Base-by-base conservation (phyloP, 2,329 filamentous ascomycete species). In the Drechslerella stenobrocha region DNA sequence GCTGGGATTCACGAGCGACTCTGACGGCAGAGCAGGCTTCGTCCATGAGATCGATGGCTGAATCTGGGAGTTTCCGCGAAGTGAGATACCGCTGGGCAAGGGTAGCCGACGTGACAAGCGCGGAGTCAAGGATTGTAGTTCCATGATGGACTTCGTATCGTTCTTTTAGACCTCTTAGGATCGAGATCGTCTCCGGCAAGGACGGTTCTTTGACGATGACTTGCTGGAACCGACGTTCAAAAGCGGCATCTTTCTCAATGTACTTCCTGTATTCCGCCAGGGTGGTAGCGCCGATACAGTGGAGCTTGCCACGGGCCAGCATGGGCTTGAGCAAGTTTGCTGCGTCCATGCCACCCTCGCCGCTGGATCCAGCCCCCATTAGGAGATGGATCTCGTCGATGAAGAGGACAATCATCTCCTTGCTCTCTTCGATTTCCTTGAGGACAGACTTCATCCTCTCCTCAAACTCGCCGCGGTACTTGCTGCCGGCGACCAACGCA, bases 371-470 rank as follows among this genome's bases (percentile, higher is more conserved):
- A 71, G 93, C 93, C 65, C 93, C 93, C 93, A 98, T 98, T 70
- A 98, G 85, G 70, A 98, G 82, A 79, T 98, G 93, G 71, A 98
- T 98, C 77, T 98, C 93, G 77, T 98, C 93, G 72, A 98, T 93
- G 73, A 98, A 98, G 70, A 98, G 85, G 52, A 98, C 87, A 75
- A 98, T 96, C 81, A 91, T 96, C 61, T 97, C 92, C 76, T 93
- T 95, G 52, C 90, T 90, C 59, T 95, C 87, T 72, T 91, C 84
- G 64, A 98, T 96, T 79, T 98, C 93, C 77, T 97, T 98, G 73
- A 98, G 78, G 3, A 98, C 93, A 57, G 92, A 91, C 83, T 98
- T 98, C 91, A 98, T 97, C 73, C 93, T 85, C 81, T 98, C 93
- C 77, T 98, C 93, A 66, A 98, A 98, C 77, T 98, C 93, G 79